Conservation (phyloP, 2,329 filamentous ascomycete species). For the Beauveria sp. region DNA sequence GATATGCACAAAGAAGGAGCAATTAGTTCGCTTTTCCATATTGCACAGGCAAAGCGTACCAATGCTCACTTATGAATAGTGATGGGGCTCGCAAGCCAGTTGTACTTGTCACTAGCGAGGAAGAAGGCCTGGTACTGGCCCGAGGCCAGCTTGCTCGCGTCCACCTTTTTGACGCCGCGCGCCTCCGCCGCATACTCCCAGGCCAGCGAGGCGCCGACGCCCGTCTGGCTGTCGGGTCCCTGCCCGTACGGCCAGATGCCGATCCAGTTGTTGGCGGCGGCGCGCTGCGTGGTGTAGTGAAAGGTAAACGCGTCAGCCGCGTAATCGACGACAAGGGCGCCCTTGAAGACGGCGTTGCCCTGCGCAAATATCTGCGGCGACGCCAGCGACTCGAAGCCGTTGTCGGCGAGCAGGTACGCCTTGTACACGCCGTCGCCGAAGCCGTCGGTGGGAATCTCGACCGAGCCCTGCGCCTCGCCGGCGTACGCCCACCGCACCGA, state of each 20-base stretch:
- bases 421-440: constrained; percentile 9
- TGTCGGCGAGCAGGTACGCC: constrained; percentile 5
- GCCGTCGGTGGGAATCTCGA: constrained; percentile 2
- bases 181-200: background rate
- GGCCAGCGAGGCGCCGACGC: background rate
- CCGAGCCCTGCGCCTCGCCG: background rate
- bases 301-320: background rate
- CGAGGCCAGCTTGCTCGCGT: background rate
- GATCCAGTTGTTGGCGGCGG: constrained; percentile 7
- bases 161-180: background rate
- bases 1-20: background rate
- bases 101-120: constrained; percentile 1
- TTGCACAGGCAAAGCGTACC: no score
- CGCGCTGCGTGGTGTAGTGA: constrained; percentile 1
- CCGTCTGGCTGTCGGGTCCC: background rate
- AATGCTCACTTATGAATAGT: background rate
- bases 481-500: constrained; percentile 9
- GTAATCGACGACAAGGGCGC: background rate
- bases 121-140: constrained; percentile 9
- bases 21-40: background rate
- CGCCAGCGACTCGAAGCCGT: constrained; percentile 1
- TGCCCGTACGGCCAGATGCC: background rate
- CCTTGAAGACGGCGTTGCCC: constrained; percentile 6
- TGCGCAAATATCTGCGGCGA: background rate
- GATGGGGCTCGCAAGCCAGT: constrained; percentile 2